These are phyloP conservation scores for Senna tora DNA, from an alignment of 306 rosid species.

Conservation along the genomic window DNA sequence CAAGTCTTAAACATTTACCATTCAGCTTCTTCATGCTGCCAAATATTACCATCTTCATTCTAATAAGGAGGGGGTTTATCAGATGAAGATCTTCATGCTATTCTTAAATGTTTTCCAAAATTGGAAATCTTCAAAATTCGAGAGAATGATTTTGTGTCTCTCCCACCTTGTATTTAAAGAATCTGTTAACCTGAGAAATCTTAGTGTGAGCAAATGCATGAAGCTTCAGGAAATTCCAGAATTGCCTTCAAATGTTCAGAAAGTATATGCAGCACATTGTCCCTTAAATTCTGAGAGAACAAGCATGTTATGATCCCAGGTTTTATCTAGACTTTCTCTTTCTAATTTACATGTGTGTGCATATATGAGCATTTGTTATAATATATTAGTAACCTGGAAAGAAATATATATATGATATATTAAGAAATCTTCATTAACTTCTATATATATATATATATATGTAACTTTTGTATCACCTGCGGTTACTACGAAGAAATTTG, in stretches of 20 bases:
- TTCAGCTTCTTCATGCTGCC: no score
- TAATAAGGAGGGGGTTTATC: conserved; percentile 10
- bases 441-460: no score
- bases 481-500: no score
- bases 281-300: not conserved
- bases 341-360: not conserved
- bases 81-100: conserved; percentile 15
- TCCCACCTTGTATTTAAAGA: conserved; percentile 33
- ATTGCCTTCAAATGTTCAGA: not conserved
- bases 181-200: not conserved
- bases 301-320: conserved; percentile 25
- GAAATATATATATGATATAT: no score
- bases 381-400: no score
- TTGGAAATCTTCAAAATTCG: not conserved
- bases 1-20: conserved; percentile 6
- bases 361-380: no score
- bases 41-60: no score
- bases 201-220: not conserved
- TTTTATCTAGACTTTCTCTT: not conserved
- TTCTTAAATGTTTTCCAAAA: not conserved
- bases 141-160: not conserved
- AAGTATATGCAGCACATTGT: conserved; percentile 1
- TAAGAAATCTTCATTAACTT: no score
- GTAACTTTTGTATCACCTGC: no score
- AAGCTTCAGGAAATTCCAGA: conserved; percentile 18